Conservation (phyloP, 495 filamentous ascomycete species). For the Pyrenula aspistea region DNA sequence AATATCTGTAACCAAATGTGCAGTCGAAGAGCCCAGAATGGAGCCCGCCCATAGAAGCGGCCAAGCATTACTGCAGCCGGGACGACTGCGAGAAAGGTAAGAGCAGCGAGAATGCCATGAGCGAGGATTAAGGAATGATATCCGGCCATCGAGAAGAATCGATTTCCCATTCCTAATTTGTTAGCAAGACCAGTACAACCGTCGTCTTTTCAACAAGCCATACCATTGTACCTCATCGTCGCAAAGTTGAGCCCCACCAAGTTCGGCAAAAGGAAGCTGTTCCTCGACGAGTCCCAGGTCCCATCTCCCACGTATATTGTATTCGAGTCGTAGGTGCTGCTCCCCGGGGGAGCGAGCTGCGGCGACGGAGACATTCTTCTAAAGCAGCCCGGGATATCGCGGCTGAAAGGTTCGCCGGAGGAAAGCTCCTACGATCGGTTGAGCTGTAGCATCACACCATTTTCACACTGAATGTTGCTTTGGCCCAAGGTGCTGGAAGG, state of each 20-base stretch:
- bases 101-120: constrained; percentile 75
- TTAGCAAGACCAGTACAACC: constrained; percentile 7
- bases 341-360: constrained; percentile 61
- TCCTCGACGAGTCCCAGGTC: constrained; percentile 75
- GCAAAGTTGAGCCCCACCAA: constrained; percentile 78
- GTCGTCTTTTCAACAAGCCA: not conserved
- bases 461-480: not conserved
- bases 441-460: not conserved
- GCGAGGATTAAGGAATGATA: constrained; percentile 72
- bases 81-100: constrained; percentile 78
- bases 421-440: not conserved
- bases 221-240: constrained; percentile 94
- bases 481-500: not conserved
- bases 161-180: constrained; percentile 73
- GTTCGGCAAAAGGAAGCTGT: constrained; percentile 82
- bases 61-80: constrained; percentile 66
- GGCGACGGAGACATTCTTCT: constrained; percentile 29
- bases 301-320: constrained; percentile 82
- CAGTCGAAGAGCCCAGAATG: constrained; percentile 54
- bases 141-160: constrained; percentile 59
- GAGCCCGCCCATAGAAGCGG: constrained; percentile 58
- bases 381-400: not conserved
- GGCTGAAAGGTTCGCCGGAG: not conserved
- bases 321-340: constrained; percentile 70
- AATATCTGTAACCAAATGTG: constrained; percentile 86